Conservation (phyloP, 495 filamentous ascomycete species). For the Evansstolkia leycettana region DNA sequence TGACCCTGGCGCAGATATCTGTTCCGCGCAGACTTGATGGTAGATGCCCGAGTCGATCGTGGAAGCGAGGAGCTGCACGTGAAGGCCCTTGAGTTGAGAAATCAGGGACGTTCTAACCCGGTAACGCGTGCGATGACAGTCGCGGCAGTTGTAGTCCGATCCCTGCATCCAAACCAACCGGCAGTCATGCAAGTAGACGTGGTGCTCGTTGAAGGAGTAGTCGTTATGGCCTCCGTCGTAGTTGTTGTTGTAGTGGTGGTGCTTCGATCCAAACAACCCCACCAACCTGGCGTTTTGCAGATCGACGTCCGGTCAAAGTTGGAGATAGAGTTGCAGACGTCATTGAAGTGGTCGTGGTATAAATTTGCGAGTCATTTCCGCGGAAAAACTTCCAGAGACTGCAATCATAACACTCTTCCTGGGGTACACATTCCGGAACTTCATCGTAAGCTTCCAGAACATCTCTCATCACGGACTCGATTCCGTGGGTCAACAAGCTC, state of each 20-base stretch:
- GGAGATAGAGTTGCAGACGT: slow-evolving; percentile 39
- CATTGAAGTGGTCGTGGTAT: slow-evolving; percentile 47
- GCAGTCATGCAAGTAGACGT: slow-evolving; percentile 67
- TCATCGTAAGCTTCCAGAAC: slow-evolving; percentile 71
- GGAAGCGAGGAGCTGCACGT: too few species aligned
- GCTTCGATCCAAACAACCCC: slow-evolving; percentile 43
- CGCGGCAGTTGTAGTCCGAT: slow-evolving; percentile 27
- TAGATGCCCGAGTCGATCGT: too few species aligned
- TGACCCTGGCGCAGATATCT: too few species aligned
- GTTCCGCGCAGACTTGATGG: too few species aligned
- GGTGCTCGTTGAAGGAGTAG: too few species aligned
- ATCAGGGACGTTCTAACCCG: too few species aligned
- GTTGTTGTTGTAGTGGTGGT: slow-evolving; percentile 45
- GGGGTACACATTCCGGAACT: slow-evolving; percentile 62
- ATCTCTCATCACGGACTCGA: slow-evolving; percentile 70
- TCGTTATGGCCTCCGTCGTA: slow-evolving; percentile 40
- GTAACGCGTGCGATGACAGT: too few species aligned
- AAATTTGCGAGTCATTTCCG: slow-evolving; percentile 71
- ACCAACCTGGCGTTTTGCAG: slow-evolving; percentile 75
- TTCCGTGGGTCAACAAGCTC: slow-evolving; percentile 73
- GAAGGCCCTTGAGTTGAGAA: too few species aligned
- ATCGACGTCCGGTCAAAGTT: slow-evolving; percentile 44
- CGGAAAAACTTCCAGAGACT: slow-evolving; percentile 87
- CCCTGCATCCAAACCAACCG: slow-evolving; percentile 48
- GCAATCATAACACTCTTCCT: slow-evolving; percentile 77